Base-by-base conservation (phyloP, 257 asterid genomes). In the Mitragyna speciosa region DNA sequence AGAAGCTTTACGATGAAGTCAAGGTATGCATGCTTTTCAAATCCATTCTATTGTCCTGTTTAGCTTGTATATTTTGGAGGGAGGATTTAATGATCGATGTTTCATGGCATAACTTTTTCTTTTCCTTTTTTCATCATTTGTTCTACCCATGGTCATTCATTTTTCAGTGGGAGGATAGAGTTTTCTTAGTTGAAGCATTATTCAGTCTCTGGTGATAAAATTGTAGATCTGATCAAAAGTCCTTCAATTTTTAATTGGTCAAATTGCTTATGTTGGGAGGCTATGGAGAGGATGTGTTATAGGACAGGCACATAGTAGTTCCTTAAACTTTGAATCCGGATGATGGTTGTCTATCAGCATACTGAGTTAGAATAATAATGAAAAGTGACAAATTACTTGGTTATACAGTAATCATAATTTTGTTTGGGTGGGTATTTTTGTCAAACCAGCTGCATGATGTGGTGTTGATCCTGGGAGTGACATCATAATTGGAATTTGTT, bases 1-100 rank as follows among this genome's bases (percentile, higher is more conserved):
- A 91, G 90, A 96, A 96, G 89, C 95, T 96, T 75, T 96, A 91
- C 73, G 98, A 96, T 28, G 99, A 96, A 91, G 98, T 96, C 82
- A 94, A 96, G 99, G 99, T 90, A 86, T 43, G 90, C 17, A 79
- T 36, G 51, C 41, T 63, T 61, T 74, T 81, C 36, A 56, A 36
- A 47, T 39, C 22, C 41, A 51, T 66, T 52, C 33, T 19, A n/a
- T 45, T 61, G 5, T 20, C 61, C 22, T 43, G 7, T 75, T 11
- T 63, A 0, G 24, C 61, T 76, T 65, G 64, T 15, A 67, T 66
- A 36, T 36, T 70, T 28, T 70, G 43, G 70, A 33, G 36, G 54
- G 16, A 7, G 61, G 56, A 39, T 68, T n/a, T 30, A 6, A 49
- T 41, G 28, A 7, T 31, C 61, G 78, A 22, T 61, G 65, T 78